phyloP scores from a whole-genome alignment of 345 rosid species.

The rapeseed (Brassica napus) region Da-Ae NC_063436.1:17980501-17981000 shows the following conservation, averaged over 20 bases:
- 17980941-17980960: conserved; percentile 51
- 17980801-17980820: not conserved
- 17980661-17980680: not conserved
- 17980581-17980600: not conserved
- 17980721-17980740: conserved; percentile 92
- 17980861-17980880: not conserved
- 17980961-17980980: conserved; percentile 78
- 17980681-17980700: conserved; percentile 52
- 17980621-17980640: not conserved
- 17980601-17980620: not conserved
- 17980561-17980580: not conserved
- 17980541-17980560: conserved; percentile 25
- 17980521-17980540: conserved; percentile 74
- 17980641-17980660: not conserved
- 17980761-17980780: conserved; percentile 67
- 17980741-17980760: conserved; percentile 84
- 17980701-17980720: conserved; percentile 86
- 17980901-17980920: conserved; percentile 72
- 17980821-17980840: not conserved
- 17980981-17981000: conserved; percentile 92
- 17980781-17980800: not conserved
- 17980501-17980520: conserved; percentile 73
- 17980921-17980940: conserved; percentile 93
- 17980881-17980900: conserved; percentile 84
- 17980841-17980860: not conserved